phyloP scores from a whole-genome alignment of 768 basidiomycete species.

The Leucosporidium yakuticum region DNA sequence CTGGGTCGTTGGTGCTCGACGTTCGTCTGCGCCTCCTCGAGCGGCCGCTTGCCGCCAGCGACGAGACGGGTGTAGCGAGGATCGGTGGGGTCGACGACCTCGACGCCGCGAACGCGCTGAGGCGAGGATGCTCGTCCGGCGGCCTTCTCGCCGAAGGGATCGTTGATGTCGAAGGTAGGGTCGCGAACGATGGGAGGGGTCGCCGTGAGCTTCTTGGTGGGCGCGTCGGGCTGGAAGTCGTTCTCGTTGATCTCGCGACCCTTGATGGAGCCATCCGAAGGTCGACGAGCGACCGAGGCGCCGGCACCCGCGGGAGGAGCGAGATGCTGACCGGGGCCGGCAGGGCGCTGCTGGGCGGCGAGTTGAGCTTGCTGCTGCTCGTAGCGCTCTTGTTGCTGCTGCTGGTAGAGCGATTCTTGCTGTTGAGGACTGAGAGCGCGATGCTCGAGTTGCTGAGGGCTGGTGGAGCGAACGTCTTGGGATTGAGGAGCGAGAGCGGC shows the following conservation, averaged over 20 bases:
- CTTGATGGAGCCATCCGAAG: slow-evolving; percentile 6
- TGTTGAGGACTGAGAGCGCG: neutral
- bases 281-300: slow-evolving; percentile 2
- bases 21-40: slow-evolving; percentile 23
- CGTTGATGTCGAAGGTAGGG: slow-evolving; percentile 24
- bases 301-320: neutral
- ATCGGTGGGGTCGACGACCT: slow-evolving; percentile 32
- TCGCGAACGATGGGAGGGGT: slow-evolving; percentile 33
- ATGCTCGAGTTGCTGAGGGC: neutral
- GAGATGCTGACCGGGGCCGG: neutral
- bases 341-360: neutral
- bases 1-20: slow-evolving; percentile 11
- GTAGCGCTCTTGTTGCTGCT: slow-evolving; percentile 28
- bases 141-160: slow-evolving; percentile 7
- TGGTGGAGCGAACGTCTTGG: neutral
- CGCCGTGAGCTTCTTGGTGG: slow-evolving; percentile 41
- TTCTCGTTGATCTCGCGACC: slow-evolving; percentile 52
- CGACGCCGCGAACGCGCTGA: slow-evolving; percentile 23
- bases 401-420: slow-evolving; percentile 15
- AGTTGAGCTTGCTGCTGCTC: neutral
- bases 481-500: neutral
- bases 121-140: neutral
- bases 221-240: slow-evolving; percentile 57
- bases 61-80: slow-evolving; percentile 26
- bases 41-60: slow-evolving; percentile 22